Evolutionary conservation across 805 yeast species (phyloP).

Genomic region (Candida koratica): DNA sequence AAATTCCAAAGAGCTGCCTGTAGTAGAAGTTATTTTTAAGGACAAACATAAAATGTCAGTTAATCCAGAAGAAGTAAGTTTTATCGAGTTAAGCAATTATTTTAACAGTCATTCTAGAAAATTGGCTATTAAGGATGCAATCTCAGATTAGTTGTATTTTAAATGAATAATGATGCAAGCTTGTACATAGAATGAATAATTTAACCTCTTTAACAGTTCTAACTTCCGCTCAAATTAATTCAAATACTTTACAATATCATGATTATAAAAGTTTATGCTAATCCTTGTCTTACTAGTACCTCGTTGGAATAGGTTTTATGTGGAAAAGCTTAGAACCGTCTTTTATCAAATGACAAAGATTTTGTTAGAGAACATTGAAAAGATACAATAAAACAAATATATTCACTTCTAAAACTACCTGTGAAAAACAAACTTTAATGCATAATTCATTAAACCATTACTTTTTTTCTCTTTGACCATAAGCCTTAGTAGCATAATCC

Average conservation of each 20-base stretch:
- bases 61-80: slow-evolving; percentile 56
- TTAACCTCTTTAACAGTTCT: too few relatives aligned
- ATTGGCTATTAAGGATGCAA: slow-evolving; percentile 69
- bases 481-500: slow-evolving; percentile 67
- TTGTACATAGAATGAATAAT: slow-evolving; percentile 10
- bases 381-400: background rate
- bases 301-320: too few relatives aligned
- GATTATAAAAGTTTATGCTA: too few relatives aligned
- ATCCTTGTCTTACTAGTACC: too few relatives aligned
- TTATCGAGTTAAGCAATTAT: slow-evolving; percentile 59
- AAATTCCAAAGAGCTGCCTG: slow-evolving; percentile 46
- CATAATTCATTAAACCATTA: background rate
- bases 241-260: too few relatives aligned
- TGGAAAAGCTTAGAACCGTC: too few relatives aligned
- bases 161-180: slow-evolving; percentile 8
- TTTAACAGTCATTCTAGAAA: slow-evolving; percentile 83
- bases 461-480: slow-evolving; percentile 45
- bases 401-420: background rate
- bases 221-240: too few relatives aligned
- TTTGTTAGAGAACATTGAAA: too few relatives aligned
- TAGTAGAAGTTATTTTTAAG: slow-evolving; percentile 70
- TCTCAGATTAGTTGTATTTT: slow-evolving; percentile 32
- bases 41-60: slow-evolving; percentile 70
- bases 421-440: too few relatives aligned
- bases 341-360: too few relatives aligned